Percentiles rank a stretch among this genome's conserved stretches.
These are phyloP conservation scores for Solanum verrucosum DNA, from an alignment of 257 asterid species.

Conservation along the genomic window DNA sequence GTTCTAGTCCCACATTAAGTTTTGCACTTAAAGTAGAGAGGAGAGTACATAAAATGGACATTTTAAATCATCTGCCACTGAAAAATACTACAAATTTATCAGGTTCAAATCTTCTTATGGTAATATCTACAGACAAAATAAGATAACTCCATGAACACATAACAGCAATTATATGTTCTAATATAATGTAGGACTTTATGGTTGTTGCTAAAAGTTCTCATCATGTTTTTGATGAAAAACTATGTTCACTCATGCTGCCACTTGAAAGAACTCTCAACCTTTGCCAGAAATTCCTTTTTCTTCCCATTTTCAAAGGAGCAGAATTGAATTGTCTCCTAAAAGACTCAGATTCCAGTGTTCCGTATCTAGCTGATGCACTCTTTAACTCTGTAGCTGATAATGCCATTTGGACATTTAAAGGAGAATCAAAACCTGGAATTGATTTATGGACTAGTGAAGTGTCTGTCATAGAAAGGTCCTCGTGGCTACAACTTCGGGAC, in stretches of 20 bases:
- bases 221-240: conserved; percentile 24
- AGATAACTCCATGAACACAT: neutral
- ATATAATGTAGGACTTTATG: neutral
- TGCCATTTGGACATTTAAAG: conserved; percentile 17
- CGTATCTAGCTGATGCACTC: conserved; percentile 27
- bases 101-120: no score
- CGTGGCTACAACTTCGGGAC: conserved; percentile 61
- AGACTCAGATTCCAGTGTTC: conserved; percentile 51
- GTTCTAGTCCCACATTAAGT: neutral
- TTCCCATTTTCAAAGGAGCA: conserved; percentile 57
- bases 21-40: neutral
- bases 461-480: conserved; percentile 36
- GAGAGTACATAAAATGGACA: neutral
- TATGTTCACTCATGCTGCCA: conserved; percentile 84
- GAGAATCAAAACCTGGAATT: conserved; percentile 13
- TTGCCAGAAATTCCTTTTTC: conserved; percentile 60
- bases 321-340: conserved; percentile 75
- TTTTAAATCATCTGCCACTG: neutral
- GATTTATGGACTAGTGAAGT: conserved; percentile 13
- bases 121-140: neutral
- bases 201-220: neutral
- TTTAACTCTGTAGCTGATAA: conserved; percentile 42
- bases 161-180: neutral
- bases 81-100: neutral
- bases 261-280: conserved; percentile 43